Percentiles rank a stretch among this genome's conserved stretches.
phyloP scores from a whole-genome alignment of 2,329 filamentous ascomycete genomes.

The Sclerotinia trifoliorum region DNA sequence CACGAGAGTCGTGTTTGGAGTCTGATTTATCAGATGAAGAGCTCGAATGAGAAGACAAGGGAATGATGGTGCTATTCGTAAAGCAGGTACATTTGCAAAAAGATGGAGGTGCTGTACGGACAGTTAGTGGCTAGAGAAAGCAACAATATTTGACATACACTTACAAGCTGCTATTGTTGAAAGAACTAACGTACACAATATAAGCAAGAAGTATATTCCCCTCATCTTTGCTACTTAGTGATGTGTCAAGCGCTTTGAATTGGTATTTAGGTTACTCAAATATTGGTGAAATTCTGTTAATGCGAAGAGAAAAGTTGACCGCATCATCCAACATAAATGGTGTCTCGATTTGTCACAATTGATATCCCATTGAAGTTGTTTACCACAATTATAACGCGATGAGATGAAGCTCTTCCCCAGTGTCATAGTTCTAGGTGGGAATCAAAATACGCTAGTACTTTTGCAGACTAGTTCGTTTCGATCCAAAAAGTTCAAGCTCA shows the following conservation, averaged over 20 bases:
- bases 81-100: constrained; percentile 72
- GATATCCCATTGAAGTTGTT: background rate
- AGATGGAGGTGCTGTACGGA: constrained; percentile 54
- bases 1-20: constrained; percentile 33
- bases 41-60: constrained; percentile 45
- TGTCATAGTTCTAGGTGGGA: background rate
- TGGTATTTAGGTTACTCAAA: background rate
- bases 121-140: constrained; percentile 29
- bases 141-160: constrained; percentile 18
- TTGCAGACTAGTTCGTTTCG: constrained; percentile 11
- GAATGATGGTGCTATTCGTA: constrained; percentile 67
- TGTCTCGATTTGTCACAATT: background rate
- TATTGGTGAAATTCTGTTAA: background rate
- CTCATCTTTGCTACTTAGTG: constrained; percentile 8
- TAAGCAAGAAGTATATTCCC: constrained; percentile 12
- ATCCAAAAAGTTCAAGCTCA: constrained; percentile 28
- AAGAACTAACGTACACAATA: constrained; percentile 31
- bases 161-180: constrained; percentile 35
- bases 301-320: background rate
- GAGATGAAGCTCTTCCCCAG: constrained; percentile 10
- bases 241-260: constrained; percentile 4
- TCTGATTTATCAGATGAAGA: constrained; percentile 28
- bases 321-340: background rate
- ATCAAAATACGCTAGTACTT: constrained; percentile 24
- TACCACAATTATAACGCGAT: background rate